Conservation (phyloP, 2,329 filamentous ascomycete genomes). For the Pseudogymnoascus sp. region DNA sequence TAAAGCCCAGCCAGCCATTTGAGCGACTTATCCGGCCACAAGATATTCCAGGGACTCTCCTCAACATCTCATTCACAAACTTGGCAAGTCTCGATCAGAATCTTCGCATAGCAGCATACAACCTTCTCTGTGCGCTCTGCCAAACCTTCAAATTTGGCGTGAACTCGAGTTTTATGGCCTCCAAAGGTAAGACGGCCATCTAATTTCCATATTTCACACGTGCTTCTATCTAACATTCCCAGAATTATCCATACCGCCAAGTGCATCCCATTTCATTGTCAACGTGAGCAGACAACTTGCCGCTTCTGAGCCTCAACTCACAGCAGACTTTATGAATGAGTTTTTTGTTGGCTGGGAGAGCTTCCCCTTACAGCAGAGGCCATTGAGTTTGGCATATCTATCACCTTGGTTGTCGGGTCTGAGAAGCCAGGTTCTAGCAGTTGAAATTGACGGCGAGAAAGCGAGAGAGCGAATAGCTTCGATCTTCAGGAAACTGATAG, state of each 20-base stretch:
- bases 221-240: slow-evolving; percentile 13
- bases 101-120: slow-evolving; percentile 59
- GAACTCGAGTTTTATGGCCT: slow-evolving; percentile 53
- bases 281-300: slow-evolving; percentile 59
- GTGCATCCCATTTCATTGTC: slow-evolving; percentile 58
- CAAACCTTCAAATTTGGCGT: slow-evolving; percentile 61
- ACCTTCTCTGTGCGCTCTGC: slow-evolving; percentile 59
- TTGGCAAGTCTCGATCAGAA: slow-evolving; percentile 54
- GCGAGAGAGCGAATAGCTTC: slow-evolving; percentile 56
- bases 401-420: slow-evolving; percentile 60
- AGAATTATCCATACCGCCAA: slow-evolving; percentile 58
- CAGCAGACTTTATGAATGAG: slow-evolving; percentile 63
- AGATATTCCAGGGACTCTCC: slow-evolving; percentile 61
- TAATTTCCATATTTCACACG: not conserved
- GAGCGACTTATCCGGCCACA: slow-evolving; percentile 62
- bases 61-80: slow-evolving; percentile 62
- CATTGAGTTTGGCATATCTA: slow-evolving; percentile 61
- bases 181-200: slow-evolving; percentile 42
- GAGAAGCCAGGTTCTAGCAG: slow-evolving; percentile 50
- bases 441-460: slow-evolving; percentile 57
- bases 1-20: slow-evolving; percentile 51
- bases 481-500: slow-evolving; percentile 60
- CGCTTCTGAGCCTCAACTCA: slow-evolving; percentile 57
- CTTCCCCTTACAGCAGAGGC: slow-evolving; percentile 59
- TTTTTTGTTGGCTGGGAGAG: slow-evolving; percentile 69